A percentile compares a stretch with the other conserved stretches of the same genome.
These are phyloP conservation scores for Ottelia alismoides DNA, from an alignment of 106 monocot genomes.

Conservation along the genomic window DNA sequence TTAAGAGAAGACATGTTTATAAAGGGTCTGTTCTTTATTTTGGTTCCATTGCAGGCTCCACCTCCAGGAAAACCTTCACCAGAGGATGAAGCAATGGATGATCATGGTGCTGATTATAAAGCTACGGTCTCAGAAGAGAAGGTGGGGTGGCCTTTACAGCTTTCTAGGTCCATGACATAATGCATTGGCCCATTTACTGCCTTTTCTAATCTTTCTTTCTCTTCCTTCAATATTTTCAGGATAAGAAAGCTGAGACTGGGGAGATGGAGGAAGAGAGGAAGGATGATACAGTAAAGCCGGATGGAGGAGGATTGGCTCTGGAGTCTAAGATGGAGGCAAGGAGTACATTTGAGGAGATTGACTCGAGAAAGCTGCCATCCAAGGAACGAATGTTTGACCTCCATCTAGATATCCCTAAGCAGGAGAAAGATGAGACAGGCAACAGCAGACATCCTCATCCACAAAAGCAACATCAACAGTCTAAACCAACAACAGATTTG, in stretches of 20 bases:
- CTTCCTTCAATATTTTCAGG: constrained; percentile 12
- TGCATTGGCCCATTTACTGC: background rate
- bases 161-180: background rate
- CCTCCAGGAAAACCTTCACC: constrained; percentile 66
- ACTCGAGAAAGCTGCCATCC: constrained; percentile 11
- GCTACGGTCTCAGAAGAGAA: constrained; percentile 24
- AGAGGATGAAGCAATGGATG: constrained; percentile 29
- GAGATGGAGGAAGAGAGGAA: constrained; percentile 23
- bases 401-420: constrained; percentile 56
- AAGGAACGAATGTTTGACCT: constrained; percentile 40
- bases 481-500: constrained; percentile 42
- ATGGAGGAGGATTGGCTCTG: constrained; percentile 8
- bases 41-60: constrained; percentile 35
- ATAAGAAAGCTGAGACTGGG: constrained; percentile 8
- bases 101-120: constrained; percentile 19
- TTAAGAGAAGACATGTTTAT: no score
- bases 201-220: background rate
- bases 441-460: constrained; percentile 24
- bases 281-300: constrained; percentile 15
- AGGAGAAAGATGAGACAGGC: constrained; percentile 26
- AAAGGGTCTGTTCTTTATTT: no score
- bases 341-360: constrained; percentile 7
- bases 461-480: constrained; percentile 25
- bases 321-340: constrained; percentile 22
- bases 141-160: constrained; percentile 18